phyloP scores from a whole-genome alignment of 345 rosid species.

The Ceriops zippeliana region DNA sequence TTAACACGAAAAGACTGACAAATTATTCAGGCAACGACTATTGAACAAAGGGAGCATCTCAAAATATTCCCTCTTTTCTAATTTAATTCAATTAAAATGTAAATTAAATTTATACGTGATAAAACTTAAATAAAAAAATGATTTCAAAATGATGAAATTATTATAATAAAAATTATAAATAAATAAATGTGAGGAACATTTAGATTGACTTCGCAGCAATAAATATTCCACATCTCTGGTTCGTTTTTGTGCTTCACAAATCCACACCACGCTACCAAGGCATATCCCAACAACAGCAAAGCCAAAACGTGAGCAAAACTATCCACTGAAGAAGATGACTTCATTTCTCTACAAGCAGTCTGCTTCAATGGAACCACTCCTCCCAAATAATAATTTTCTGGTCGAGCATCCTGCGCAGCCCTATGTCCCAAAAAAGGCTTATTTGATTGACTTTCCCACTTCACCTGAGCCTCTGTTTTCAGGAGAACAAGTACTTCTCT shows the following conservation, averaged over 20 bases:
- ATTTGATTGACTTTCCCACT: slow-evolving; percentile 43
- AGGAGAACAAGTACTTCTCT: slow-evolving; percentile 52
- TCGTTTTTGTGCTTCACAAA: slow-evolving; percentile 4
- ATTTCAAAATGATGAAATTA: too few relatives aligned
- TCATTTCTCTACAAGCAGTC: slow-evolving; percentile 13
- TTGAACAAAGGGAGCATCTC: not conserved
- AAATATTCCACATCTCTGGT: slow-evolving; percentile 22
- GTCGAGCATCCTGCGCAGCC: not conserved
- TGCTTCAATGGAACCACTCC: slow-evolving; percentile 13
- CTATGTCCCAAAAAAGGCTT: not conserved
- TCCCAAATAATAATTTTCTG: not conserved
- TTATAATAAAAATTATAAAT: too few relatives aligned
- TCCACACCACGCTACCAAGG: slow-evolving; percentile 1
- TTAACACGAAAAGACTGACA: too few relatives aligned
- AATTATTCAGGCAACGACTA: too few relatives aligned
- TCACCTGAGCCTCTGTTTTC: slow-evolving; percentile 41
- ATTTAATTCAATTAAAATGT: too few relatives aligned
- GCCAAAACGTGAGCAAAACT: slow-evolving; percentile 1
- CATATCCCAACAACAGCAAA: not conserved
- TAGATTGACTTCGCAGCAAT: slow-evolving; percentile 25
- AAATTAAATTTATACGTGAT: too few relatives aligned
- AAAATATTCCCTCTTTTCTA: not conserved
- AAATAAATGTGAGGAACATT: too few relatives aligned
- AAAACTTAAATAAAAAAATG: too few relatives aligned
- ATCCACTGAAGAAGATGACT: slow-evolving; percentile 19